Evolutionary conservation across 1,139 yeast genomes (phyloP), one percentile per base, ranked within the genome.

Genomic region (Candida glucosophila): DNA sequence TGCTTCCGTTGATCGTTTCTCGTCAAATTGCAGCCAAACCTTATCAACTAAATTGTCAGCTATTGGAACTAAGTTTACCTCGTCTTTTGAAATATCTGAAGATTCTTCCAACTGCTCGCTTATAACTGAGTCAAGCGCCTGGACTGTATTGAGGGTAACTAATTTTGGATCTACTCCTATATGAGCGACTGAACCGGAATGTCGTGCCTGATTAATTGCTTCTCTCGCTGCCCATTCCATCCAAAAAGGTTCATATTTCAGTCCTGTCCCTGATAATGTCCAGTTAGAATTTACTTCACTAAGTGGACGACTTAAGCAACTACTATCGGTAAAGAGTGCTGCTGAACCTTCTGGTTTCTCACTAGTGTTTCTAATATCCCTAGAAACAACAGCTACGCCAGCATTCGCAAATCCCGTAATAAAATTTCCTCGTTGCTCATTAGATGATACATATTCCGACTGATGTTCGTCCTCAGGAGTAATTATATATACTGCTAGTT

Each of bases 391-490:
- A 4, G 97, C 98, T 20, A 86, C 67, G 29, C 98, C 99, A 1
- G 97, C 96, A 30, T 92, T 78, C 30, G 83, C 80, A 56, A 90
- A 90, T 0, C 94, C 93, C 14, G 90, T 74, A 25, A 90, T 81
- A 40, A 81, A 88, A 28, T 77, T 73, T 40, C 97, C 68, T 44
- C 90, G 76, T 54, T 83, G 88, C 51, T 90, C 97, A 20, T 71
- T 67, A 3, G 68, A 55, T 1, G 90, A 68, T 12, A 86, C 92
- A 43, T 88, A 90, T 53, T 90, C 97, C 14, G 86, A 76, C 56
- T 83, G 93, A 53, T 90, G 98, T 38, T 81, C 93, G 51, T 90
- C 98, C 52, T 85, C 95, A n/a, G 73, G 63, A 3, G 77, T 77
- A 5, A 72, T 52, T 17, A 72, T 57, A 37, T 72, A 72, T 3